Conservation (phyloP, 1,139 yeast genomes). For the Geotrichum restrictum region DNA sequence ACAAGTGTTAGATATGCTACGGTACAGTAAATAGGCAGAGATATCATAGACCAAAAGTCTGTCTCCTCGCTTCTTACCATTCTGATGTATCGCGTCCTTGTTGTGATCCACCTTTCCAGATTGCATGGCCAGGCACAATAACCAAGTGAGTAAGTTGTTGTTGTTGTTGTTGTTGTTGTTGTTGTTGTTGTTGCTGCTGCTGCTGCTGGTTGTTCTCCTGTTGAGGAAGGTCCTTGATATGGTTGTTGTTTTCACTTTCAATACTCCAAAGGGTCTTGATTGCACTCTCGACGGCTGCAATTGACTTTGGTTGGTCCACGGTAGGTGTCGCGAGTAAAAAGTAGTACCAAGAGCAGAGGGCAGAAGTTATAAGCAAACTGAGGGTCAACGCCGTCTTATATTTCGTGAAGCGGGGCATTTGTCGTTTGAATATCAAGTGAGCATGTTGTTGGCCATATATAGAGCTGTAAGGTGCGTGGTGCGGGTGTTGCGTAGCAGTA, state of each 20-base stretch:
- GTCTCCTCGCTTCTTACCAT: no score
- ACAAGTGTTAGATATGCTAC: background rate
- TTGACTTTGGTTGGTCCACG: background rate
- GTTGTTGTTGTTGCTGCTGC: background rate
- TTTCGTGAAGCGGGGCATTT: background rate
- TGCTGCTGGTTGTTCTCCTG: no score
- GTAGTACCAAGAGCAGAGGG: background rate
- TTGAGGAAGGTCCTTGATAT: slow-evolving; percentile 5
- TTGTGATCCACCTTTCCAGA: slow-evolving; percentile 46
- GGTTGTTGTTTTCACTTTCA: background rate
- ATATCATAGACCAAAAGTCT: no score
- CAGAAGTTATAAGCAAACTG: background rate
- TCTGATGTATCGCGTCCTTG: background rate
- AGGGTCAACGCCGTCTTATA: background rate
- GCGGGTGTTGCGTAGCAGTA: no score
- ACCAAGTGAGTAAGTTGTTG: slow-evolving; percentile 40
- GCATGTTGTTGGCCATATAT: no score
- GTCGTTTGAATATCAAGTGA: background rate
- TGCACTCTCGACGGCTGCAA: background rate
- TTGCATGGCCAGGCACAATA: slow-evolving; percentile 65
- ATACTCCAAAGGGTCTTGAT: background rate
- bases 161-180: background rate
- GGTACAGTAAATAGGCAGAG: no score
- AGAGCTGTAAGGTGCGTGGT: no score
- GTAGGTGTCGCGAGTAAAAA: background rate